Base-by-base conservation (phyloP, 306 rosid genomes). In the Fagus sylvatica region DNA sequence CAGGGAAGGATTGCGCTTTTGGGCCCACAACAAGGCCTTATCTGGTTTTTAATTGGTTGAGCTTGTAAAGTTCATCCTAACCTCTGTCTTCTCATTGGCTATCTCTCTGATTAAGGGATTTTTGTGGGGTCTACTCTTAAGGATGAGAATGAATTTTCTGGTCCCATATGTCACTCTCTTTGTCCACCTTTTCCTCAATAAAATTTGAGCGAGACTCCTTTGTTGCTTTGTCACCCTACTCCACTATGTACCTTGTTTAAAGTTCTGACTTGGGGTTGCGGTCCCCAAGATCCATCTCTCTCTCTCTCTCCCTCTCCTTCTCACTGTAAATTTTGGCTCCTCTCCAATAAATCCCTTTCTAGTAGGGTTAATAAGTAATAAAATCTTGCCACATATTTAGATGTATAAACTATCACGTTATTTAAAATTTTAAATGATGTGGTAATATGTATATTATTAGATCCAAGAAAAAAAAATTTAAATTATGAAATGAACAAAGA, bases 41-140 rank as follows among this genome's bases (percentile, higher is more conserved):
- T 91, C 97, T 80, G 2, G 7, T 68, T 80, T 85, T 28, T 79
- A 1, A 91, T 91, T 91, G 97, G 97, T 2, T 7, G 82, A 80
- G 7, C 0, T 1, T 10, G 3, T 17, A 76, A 75, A 85, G 83
- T 79, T 78, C 30, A 91, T 91, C 97, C 76, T 71, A 74, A 84
- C 72, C 77, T 40, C 12, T 79, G 68, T 1, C 3, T 72, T 75
- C 69, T 77, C 6, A 91, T 91, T 89, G 93, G 93, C 4, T 79
- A 69, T 0, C 16, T 78, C 32, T 82, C 79, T 74, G 75, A 83
- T 84, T 87, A 10, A 2, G 51, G 36, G 94, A 91, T 91, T 91
- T 89, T 36, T 3, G 84, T 83, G 89, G 85, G 33, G 76, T 2
- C 75, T 80, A 22, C 39, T 0, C 39, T 6, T 13, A 30, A 55